phyloP scores from a whole-genome alignment of 2,329 filamentous ascomycete genomes.

The Colletotrichum sp. region DNA sequence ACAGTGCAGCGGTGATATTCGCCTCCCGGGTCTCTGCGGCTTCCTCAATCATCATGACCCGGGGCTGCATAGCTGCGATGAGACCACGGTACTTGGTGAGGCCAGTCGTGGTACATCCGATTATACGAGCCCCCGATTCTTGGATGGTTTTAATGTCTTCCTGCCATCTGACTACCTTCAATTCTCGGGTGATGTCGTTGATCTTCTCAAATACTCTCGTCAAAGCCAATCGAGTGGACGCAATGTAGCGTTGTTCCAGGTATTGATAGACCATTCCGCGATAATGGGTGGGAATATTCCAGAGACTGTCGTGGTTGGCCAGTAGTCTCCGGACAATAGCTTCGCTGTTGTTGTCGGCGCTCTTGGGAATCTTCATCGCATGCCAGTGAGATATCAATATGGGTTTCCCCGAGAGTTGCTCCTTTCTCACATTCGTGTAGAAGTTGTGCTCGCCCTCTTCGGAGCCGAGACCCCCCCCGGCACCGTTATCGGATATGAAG shows the following conservation, averaged over 20 bases:
- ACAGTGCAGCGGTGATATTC: slow-evolving; percentile 57
- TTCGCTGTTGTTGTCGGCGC: not conserved
- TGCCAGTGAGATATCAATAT: slow-evolving; percentile 22
- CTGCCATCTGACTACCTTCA: slow-evolving; percentile 64
- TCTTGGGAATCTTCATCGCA: not conserved
- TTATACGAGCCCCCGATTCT: slow-evolving; percentile 48
- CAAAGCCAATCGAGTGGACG: slow-evolving; percentile 50
- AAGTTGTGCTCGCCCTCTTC: not conserved
- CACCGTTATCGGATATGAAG: not conserved
- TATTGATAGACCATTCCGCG: slow-evolving; percentile 72
- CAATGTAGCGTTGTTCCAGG: slow-evolving; percentile 62
- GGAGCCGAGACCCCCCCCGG: not conserved
- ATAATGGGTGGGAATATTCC: slow-evolving; percentile 56
- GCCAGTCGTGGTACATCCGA: slow-evolving; percentile 79
- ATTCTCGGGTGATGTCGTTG: slow-evolving; percentile 50
- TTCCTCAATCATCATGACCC: slow-evolving; percentile 77
- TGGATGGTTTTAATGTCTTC: slow-evolving; percentile 54
- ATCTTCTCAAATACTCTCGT: slow-evolving; percentile 56
- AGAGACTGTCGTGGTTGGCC: slow-evolving; percentile 55
- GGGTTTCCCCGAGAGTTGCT: slow-evolving; percentile 63
- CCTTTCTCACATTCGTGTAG: slow-evolving; percentile 11
- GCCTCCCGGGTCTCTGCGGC: slow-evolving; percentile 78
- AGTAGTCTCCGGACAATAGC: slow-evolving; percentile 18
- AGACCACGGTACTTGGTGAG: slow-evolving; percentile 80
- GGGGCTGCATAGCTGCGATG: slow-evolving; percentile 69